Conservation (phyloP, 108 stramenopile species). For the Cylindrotheca fusiformis region DNA sequence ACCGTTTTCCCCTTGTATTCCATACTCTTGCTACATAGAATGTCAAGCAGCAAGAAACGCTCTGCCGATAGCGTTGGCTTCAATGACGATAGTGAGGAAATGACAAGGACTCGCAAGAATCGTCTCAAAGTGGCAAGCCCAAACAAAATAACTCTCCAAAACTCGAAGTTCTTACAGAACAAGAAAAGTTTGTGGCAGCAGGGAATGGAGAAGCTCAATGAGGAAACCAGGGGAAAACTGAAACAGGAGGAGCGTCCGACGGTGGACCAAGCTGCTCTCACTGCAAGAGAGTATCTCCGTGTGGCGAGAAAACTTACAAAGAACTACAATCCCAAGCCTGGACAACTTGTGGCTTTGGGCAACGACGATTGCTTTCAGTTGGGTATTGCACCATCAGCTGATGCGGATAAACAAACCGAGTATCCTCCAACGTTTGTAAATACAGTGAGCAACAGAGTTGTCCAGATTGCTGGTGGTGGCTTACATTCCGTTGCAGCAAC, state of each 20-base stretch:
- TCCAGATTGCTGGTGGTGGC: slow-evolving; percentile 76
- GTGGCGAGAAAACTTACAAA: background rate
- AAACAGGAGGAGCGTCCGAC: background rate
- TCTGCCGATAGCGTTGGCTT: background rate
- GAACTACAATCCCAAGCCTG: slow-evolving; percentile 3
- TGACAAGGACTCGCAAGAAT: background rate
- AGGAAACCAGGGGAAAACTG: background rate
- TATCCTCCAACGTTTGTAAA: slow-evolving; percentile 24
- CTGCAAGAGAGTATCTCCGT: slow-evolving; percentile 1
- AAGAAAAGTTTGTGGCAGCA: slow-evolving; percentile 8
- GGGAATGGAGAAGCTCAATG: slow-evolving; percentile 1
- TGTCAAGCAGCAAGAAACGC: background rate
- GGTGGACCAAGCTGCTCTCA: background rate
- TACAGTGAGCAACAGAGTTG: slow-evolving; percentile 22
- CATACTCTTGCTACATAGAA: no score
- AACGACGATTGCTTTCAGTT: slow-evolving; percentile 13
- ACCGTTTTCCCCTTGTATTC: no score
- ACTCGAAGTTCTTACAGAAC: background rate
- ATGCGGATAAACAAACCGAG: slow-evolving; percentile 16
- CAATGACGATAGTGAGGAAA: background rate
- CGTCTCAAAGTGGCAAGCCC: background rate
- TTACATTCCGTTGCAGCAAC: slow-evolving; percentile 68
- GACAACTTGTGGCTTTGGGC: slow-evolving; percentile 8
- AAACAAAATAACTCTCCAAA: background rate
- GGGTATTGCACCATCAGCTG: background rate